Evolutionary conservation across 805 yeast species (phyloP).

Genomic region (Myxozyma neotropica): DNA sequence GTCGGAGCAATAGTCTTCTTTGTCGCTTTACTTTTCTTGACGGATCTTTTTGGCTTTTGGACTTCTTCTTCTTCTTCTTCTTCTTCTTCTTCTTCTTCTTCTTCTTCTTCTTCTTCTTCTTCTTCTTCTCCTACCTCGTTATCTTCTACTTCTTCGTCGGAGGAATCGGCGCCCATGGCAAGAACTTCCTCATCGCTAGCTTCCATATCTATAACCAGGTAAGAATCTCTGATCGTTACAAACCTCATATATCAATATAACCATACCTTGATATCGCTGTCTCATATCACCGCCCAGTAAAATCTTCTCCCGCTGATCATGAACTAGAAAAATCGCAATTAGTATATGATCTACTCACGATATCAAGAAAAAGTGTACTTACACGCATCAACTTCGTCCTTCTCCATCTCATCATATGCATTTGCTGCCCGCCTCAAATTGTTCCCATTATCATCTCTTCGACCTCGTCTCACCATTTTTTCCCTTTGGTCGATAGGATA

Average conservation of each 20-base stretch:
- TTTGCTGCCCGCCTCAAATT: conserved; percentile 9
- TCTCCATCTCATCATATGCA: conserved; percentile 37
- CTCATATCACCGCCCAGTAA: conserved; percentile 32
- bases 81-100: conserved; percentile 48
- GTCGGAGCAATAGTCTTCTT: not conserved
- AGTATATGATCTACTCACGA: not conserved
- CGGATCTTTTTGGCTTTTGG: conserved; percentile 38
- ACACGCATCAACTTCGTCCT: conserved; percentile 42
- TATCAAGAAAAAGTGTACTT: conserved; percentile 4
- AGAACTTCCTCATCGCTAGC: conserved; percentile 63
- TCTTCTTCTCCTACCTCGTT: conserved; percentile 52
- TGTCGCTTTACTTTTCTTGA: not conserved
- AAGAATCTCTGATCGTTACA: not conserved
- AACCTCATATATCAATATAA: not conserved
- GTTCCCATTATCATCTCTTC: conserved; percentile 3
- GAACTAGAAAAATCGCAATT: conserved; percentile 31
- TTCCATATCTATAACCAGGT: conserved; percentile 38
- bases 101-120: conserved; percentile 42
- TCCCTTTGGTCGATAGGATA: not conserved
- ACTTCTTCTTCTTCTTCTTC: conserved; percentile 37
- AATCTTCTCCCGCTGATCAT: conserved; percentile 41
- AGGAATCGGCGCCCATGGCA: conserved; percentile 42
- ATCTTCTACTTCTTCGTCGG: conserved; percentile 52
- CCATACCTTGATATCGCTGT: conserved; percentile 29
- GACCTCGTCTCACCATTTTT: conserved; percentile 4